Evolutionary conservation across 306 rosid species (phyloP).

Genomic region (Cucumis sativus): DNA sequence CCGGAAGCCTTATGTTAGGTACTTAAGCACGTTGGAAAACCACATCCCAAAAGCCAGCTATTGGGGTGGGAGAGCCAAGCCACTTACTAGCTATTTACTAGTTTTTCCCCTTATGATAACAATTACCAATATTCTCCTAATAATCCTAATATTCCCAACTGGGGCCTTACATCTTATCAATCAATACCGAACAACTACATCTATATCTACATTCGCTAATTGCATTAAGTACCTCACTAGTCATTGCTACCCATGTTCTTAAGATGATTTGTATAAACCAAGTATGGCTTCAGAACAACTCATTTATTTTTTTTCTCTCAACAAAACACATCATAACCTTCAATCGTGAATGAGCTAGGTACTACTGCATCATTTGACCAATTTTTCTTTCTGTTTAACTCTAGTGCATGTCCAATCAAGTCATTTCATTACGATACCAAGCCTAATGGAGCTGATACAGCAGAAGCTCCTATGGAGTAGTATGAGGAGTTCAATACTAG

Average conservation of each 20-base stretch:
- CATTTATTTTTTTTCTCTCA: neutral
- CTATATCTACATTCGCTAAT: neutral
- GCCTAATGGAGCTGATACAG: neutral
- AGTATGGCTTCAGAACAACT: neutral
- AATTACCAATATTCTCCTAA: no score
- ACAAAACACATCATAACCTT: neutral
- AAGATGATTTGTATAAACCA: neutral
- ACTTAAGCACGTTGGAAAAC: no score
- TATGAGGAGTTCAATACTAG: neutral
- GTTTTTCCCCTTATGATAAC: no score
- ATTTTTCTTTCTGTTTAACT: neutral
- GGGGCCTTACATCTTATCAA: neutral
- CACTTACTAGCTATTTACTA: no score
- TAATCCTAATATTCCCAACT: no score
- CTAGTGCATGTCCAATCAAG: neutral
- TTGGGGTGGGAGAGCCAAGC: no score
- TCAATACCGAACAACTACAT: neutral
- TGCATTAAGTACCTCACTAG: neutral
- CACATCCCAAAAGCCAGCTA: no score
- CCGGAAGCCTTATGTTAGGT: neutral
- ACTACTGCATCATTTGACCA: neutral
- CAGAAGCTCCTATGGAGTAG: neutral
- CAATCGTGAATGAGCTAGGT: neutral
- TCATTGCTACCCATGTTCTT: neutral
- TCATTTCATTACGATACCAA: neutral